Evolutionary conservation across 2,329 filamentous ascomycete genomes (phyloP), one percentile per base, ranked within the genome.

Genomic region (Periglandula ipomoeae): DNA sequence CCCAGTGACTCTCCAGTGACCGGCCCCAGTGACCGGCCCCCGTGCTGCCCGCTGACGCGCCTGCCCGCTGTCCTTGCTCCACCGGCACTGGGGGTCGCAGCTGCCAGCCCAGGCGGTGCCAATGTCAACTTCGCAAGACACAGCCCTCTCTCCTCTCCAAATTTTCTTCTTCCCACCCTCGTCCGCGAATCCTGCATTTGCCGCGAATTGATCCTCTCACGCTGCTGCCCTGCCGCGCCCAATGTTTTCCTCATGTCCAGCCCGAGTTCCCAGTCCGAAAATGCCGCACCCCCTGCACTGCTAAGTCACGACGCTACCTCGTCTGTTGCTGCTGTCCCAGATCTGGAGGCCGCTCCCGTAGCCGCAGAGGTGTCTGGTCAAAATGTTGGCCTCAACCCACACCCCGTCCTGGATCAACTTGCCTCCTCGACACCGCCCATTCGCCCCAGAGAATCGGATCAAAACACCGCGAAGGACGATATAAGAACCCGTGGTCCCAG

Each of bases 171-270:
- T 44, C 45, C 34, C 48, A 54, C 48, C 46, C 48, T 51, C 46
- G 24, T 17, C 42, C 23, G n/a, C 44, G 27, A 37, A 47, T 52
- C 55, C 48, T 53, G 45, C 53, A 47, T 52, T 53, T 53, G 42
- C 53, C 52, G 48, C 56, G 54, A 55, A 56, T 55, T 52, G 48
- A 51, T 47, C 48, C 49, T 56, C 43, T 52, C 53, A 55, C 53
- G 55, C 53, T 49, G 54, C 53, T 53, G 55, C 55, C 48, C 56
- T 58, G 55, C 56, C 55, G 55, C 64, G 69, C 70, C 73, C 71
- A 66, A 79, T 79, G 76, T 74, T 68, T 65, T 67, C 69, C 74
- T 72, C 75, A 79, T 79, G 76, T 79, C 74, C 68, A 74, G 65
- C 62, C 67, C 69, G 69, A 66, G 67, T 64, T 63, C 62, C 64